Evolutionary conservation across 2,329 filamentous ascomycete genomes (phyloP).

Genomic region (Aspergillus sp.): DNA sequence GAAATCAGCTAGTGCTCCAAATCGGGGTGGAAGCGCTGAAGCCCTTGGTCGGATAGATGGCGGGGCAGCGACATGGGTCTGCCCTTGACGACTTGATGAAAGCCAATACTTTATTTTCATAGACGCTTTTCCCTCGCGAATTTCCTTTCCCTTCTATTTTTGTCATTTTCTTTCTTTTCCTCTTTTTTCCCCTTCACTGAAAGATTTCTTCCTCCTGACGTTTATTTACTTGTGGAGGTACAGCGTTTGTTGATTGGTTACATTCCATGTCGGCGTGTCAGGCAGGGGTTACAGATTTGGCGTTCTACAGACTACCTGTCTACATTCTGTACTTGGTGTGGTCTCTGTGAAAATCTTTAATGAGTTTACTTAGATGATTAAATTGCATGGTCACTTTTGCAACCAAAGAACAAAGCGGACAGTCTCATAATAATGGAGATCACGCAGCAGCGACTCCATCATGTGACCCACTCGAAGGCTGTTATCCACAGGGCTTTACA

Average conservation of each 20-base stretch:
- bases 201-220: neutral
- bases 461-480: neutral
- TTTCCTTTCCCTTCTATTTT: constrained; percentile 1
- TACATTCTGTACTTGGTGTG: constrained; percentile 1
- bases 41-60: constrained; percentile 56
- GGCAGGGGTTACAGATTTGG: constrained; percentile 12
- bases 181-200: constrained; percentile 5
- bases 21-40: constrained; percentile 75
- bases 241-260: neutral
- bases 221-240: neutral
- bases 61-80: constrained; percentile 6
- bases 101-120: constrained; percentile 20
- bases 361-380: neutral
- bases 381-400: neutral
- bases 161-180: constrained; percentile 13
- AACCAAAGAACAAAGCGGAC: neutral
- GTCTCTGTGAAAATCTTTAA: neutral
- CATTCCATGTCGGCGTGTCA: neutral
- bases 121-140: constrained; percentile 3
- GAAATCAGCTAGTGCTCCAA: constrained; percentile 71
- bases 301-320: neutral
- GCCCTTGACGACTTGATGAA: constrained; percentile 13
- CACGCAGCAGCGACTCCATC: neutral
- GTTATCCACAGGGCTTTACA: neutral
- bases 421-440: neutral